Base-by-base conservation (phyloP, 495 filamentous ascomycete genomes). In the Talaromyces wortmannii region DNA sequence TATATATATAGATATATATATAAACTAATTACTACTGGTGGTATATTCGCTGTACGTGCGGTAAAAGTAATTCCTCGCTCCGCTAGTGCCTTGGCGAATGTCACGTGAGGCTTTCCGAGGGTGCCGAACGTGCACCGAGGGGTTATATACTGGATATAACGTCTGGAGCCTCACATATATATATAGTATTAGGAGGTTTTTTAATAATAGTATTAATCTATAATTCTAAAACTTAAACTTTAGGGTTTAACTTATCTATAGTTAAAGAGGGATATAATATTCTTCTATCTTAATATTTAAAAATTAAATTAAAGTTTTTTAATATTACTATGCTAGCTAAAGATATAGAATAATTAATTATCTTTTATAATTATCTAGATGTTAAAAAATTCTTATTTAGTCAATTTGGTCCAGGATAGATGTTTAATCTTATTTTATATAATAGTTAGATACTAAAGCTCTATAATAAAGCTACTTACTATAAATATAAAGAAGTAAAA, bases 131-230 rank as follows among this genome's bases (percentile, higher is more conserved):
- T n/a, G n/a, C n/a, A n/a, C n/a, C n/a, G n/a, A n/a, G n/a, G n/a
- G n/a, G n/a, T n/a, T n/a, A n/a, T n/a, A n/a, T n/a, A n/a, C n/a
- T n/a, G n/a, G n/a, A n/a, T n/a, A n/a, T n/a, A n/a, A n/a, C n/a
- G n/a, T n/a, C n/a, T n/a, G n/a, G n/a, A n/a, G n/a, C n/a, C n/a
- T n/a, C n/a, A n/a, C n/a, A 85, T 57, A 61, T 83, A 43, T 83
- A 82, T 61, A 78, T 80, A 70, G 82, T 81, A 0, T 82, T 81
- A 1, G 80, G 82, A 7, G 79, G 74, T 4, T 85, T 77, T 57
- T 67, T 73, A 8, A 50, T 57, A 0, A 59, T 61, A 3, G 68
- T 66, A 0, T 57, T 80, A 30, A 57, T 63, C 5, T 49, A 64
- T 5, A 76, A 77, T 52, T 68, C 63, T 3, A 29, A 48, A 0